phyloP scores from a whole-genome alignment of 2,329 filamentous ascomycete genomes.

The Penicillium griseofulvum region DNA sequence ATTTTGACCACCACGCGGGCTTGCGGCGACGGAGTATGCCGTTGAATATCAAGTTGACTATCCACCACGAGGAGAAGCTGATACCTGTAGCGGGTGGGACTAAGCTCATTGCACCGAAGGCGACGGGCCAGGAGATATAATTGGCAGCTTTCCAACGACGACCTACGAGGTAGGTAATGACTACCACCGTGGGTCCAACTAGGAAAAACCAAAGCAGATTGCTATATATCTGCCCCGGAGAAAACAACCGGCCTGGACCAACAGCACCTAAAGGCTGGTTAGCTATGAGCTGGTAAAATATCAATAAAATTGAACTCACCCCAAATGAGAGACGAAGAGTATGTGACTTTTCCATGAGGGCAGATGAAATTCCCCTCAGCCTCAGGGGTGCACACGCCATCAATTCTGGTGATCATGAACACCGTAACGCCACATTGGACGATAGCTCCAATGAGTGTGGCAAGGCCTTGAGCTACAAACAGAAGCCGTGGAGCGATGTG shows the following conservation, averaged over 20 bases:
- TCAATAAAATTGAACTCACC: constrained; percentile 39
- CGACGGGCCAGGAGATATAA: constrained; percentile 66
- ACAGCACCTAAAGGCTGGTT: constrained; percentile 50
- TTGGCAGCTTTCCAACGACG: constrained; percentile 60
- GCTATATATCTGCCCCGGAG: constrained; percentile 60
- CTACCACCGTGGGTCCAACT: constrained; percentile 60
- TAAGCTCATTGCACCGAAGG: constrained; percentile 63
- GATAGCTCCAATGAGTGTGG: constrained; percentile 50
- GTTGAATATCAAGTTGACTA: constrained; percentile 49
- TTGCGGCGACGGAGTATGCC: constrained; percentile 43
- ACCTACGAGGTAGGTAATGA: constrained; percentile 60
- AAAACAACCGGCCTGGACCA: constrained; percentile 67
- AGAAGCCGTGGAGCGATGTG: constrained; percentile 50
- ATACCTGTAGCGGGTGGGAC: constrained; percentile 68
- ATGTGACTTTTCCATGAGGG: constrained; percentile 59
- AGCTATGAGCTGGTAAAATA: background rate
- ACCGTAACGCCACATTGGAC: constrained; percentile 52
- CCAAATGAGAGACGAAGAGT: constrained; percentile 70
- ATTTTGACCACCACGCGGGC: constrained; percentile 51
- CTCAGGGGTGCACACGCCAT: constrained; percentile 53
- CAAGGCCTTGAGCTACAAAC: constrained; percentile 52
- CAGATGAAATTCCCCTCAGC: constrained; percentile 59
- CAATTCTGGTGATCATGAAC: constrained; percentile 49
- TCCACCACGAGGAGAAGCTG: constrained; percentile 67
- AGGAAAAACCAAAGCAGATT: constrained; percentile 70